These are phyloP conservation scores for Heteromeles arbutifolia DNA, from an alignment of 306 rosid species.

Conservation along the genomic window DNA sequence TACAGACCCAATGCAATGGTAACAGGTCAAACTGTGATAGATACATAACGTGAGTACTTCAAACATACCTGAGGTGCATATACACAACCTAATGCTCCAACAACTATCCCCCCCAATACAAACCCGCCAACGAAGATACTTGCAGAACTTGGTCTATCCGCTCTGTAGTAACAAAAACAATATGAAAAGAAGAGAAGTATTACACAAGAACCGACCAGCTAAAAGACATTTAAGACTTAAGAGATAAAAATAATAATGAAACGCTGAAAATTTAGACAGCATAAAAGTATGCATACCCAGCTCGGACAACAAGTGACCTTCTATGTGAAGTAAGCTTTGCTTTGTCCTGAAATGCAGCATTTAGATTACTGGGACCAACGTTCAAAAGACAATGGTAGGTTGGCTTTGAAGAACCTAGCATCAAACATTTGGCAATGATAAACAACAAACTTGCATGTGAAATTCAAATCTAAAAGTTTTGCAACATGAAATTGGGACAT, in stretches of 20 bases:
- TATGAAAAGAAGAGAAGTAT: neutral
- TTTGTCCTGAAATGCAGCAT: constrained; percentile 27
- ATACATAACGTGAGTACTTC: neutral
- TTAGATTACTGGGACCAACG: constrained; percentile 13
- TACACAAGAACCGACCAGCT: neutral
- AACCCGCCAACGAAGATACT: constrained; percentile 55
- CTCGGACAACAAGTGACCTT: constrained; percentile 35
- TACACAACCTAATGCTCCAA: constrained; percentile 54
- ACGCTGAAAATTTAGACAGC: neutral
- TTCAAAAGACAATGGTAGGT: constrained; percentile 35
- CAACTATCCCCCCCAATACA: constrained; percentile 55
- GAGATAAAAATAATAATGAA: neutral
- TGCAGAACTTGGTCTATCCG: constrained; percentile 33
- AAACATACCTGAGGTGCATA: constrained; percentile 60
- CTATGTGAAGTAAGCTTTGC: constrained; percentile 18
- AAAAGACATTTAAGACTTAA: neutral
- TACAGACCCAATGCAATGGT: neutral
- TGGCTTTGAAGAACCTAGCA: constrained; percentile 50
- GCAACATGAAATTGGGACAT: neutral
- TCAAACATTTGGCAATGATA: constrained; percentile 10
- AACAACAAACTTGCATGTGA: neutral
- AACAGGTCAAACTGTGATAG: neutral
- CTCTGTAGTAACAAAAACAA: constrained; percentile 24
- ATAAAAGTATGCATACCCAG: constrained; percentile 30
- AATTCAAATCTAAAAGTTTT: neutral